Base-by-base conservation (phyloP, 2,329 filamentous ascomycete genomes). In the Pseudogymnoascus sp. region DNA sequence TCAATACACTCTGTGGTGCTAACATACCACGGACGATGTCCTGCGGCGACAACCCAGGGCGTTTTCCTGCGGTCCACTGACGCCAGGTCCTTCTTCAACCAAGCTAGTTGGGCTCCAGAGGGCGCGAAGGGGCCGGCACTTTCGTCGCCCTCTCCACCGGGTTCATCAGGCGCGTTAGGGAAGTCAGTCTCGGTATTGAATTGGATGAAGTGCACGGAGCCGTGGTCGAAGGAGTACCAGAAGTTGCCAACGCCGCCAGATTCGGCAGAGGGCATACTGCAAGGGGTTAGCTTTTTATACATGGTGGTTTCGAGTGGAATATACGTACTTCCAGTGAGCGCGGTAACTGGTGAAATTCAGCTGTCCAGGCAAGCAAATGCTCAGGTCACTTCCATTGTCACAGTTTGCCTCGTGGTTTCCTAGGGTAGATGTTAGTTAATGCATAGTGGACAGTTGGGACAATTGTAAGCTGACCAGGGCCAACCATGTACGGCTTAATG, bases 391-490 rank as follows among this genome's bases (percentile, higher is more conserved):
- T 67, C 80, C 77, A 61, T 74, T 67, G 4, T 73, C 71, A 67
- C 82, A 84, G 39, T 73, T 71, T 1, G 82, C 81, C 68, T 85
- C 82, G 68, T 85, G 82, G 70, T 85, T 85, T 0, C 82, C 82
- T 0, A 80, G 67, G 60, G 79, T 79, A 2, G 77, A 77, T 11
- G 77, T 76, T 62, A 80, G 64, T 79, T 79, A 50, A 70, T 69
- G 4, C 74, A 72, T 1, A 78, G 77, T 0, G 76, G 80, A n/a
- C 9, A 12, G 38, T 7, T 41, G 2, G 38, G 9, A 4, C 16
- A 9, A 20, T 41, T 41, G 11, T 18, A 9, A 12, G 11, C 38
- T 20, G 12, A 41, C 38, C 38, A 9, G 38, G 38, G 16, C 74
- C 75, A 6, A 76, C 76, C 79, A 81, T 81, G 74, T 85, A 85